Percentiles rank a stretch among this genome's conserved stretches.
These are phyloP conservation scores for Clitopilus hobsonii DNA, from an alignment of 768 basidiomycete species.

Conservation along the genomic window DNA sequence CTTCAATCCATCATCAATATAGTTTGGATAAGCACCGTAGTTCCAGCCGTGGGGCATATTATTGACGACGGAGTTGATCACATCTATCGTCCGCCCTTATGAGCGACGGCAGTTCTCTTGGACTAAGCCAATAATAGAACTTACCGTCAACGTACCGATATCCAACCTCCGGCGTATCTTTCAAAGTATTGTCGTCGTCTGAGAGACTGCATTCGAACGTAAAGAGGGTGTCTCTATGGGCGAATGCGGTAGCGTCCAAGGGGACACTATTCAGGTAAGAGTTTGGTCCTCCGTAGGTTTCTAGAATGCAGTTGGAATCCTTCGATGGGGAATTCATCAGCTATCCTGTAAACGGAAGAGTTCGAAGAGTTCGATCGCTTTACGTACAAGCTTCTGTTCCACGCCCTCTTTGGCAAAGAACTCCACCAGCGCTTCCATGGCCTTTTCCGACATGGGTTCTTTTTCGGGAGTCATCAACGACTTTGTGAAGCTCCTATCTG, in stretches of 20 bases:
- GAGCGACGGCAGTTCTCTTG: neutral
- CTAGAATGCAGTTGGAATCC: slow-evolving; percentile 15
- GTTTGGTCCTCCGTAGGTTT: slow-evolving; percentile 24
- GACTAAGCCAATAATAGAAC: slow-evolving; percentile 1
- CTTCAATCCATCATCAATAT: slow-evolving; percentile 32
- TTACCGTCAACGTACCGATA: slow-evolving; percentile 30
- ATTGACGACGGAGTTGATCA: slow-evolving; percentile 19
- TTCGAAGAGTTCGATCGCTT: slow-evolving; percentile 23
- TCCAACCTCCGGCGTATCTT: slow-evolving; percentile 22
- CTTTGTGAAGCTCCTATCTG: neutral
- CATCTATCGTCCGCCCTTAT: slow-evolving; percentile 9
- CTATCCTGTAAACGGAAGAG: too few relatives aligned
- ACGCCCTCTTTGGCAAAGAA: neutral
- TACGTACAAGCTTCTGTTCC: slow-evolving; percentile 15
- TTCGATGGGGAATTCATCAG: too few relatives aligned
- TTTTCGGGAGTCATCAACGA: neutral
- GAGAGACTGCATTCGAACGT: slow-evolving; percentile 31
- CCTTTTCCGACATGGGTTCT: neutral
- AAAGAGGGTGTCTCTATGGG: slow-evolving; percentile 26
- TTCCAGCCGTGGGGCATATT: slow-evolving; percentile 24
- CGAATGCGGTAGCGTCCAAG: slow-evolving; percentile 25
- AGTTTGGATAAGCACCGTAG: slow-evolving; percentile 38
- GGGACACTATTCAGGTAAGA: slow-evolving; percentile 27
- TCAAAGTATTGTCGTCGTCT: slow-evolving; percentile 17
- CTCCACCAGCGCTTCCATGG: neutral